These are phyloP conservation scores for Pichiaceae sp. DNA, from an alignment of 1,139 yeast genomes.

Conservation along the genomic window DNA sequence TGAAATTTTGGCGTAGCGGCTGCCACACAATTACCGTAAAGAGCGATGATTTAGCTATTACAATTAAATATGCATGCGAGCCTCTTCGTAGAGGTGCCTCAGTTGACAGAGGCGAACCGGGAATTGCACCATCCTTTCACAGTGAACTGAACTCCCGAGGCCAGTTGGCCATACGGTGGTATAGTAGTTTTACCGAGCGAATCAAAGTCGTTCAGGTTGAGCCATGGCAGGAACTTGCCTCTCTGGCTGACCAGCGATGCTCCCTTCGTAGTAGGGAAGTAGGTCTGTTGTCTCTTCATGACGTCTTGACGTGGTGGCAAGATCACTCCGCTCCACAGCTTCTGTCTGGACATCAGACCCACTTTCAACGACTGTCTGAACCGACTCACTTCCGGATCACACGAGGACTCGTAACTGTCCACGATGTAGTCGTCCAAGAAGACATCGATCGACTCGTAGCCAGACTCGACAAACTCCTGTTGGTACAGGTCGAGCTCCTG, in stretches of 20 bases:
- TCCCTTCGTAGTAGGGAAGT: slow-evolving; percentile 1
- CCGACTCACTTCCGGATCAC: neutral
- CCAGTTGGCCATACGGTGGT: slow-evolving; percentile 19
- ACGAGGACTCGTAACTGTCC: slow-evolving; percentile 1
- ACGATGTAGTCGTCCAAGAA: slow-evolving; percentile 10
- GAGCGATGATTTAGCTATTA: no score
- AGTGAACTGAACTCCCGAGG: slow-evolving; percentile 34
- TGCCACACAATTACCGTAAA: no score
- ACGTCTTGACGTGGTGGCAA: slow-evolving; percentile 32
- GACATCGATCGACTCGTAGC: slow-evolving; percentile 11
- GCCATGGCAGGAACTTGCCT: slow-evolving; percentile 31
- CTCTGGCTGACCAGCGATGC: slow-evolving; percentile 15
- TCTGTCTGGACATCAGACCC: slow-evolving; percentile 28
- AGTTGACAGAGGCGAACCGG: slow-evolving; percentile 28
- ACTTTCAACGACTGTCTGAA: slow-evolving; percentile 21
- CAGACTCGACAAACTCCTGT: slow-evolving; percentile 18
- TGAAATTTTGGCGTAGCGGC: no score
- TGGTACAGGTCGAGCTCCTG: slow-evolving; percentile 24
- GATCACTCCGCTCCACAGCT: slow-evolving; percentile 42
- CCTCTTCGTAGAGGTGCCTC: neutral
- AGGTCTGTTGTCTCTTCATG: slow-evolving; percentile 1
- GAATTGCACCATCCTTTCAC: slow-evolving; percentile 46
- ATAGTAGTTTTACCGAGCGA: slow-evolving; percentile 11
- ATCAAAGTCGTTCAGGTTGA: slow-evolving; percentile 16
- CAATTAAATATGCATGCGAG: no score